Evolutionary conservation across 2,329 filamentous ascomycete genomes (phyloP), one percentile per base, ranked within the genome.

Genomic region (Fusarium buharicum): DNA sequence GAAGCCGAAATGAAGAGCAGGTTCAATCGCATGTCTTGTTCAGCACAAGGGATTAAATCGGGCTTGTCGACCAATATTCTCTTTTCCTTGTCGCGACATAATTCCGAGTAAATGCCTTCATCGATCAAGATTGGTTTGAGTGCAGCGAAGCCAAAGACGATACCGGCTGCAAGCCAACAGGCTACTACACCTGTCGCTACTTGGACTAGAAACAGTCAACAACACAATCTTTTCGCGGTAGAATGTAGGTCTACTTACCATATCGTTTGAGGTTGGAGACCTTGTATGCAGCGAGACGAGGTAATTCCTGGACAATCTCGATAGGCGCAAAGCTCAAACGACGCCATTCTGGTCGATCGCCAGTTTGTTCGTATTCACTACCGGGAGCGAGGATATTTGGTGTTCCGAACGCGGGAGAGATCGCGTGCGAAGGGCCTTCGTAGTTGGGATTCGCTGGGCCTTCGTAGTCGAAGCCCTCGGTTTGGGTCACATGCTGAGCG

Each of bases 1-100:
- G 92, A 93, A 3, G 92, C 92, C 13, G 92, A 83, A 4, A 93
- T 95, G 79, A 97, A 97, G 88, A 96, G 94, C 54, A 96, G 79
- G 72, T 96, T 96, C 48, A 96, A 81, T 50, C 82, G 82, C 51
- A 87, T 84, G 11, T 73, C 71, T 24, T 73, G 72, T 70, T 86
- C 83, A 17, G 81, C 74, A 61, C 83, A 85, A 0, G 79, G 69
- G 1, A 67, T 41, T 3, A 36, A 78, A 24, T 81, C 70, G 14
- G 69, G 68, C n/a, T 71, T 63, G 2, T 69, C 54, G 6, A 53
- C 47, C 7, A 53, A 48, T 7, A 3, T 12, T 3, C n/a, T 18
- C 0, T 24, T 51, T 3, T 55, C 68, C 49, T 66, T 71, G 34
- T 69, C 70, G 10, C 72, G 57, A 70, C 91, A 94, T 20, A 82